These are phyloP conservation scores for Botryosphaeria dothidea DNA, from an alignment of 2,329 filamentous ascomycete genomes.

Conservation along the genomic window DNA sequence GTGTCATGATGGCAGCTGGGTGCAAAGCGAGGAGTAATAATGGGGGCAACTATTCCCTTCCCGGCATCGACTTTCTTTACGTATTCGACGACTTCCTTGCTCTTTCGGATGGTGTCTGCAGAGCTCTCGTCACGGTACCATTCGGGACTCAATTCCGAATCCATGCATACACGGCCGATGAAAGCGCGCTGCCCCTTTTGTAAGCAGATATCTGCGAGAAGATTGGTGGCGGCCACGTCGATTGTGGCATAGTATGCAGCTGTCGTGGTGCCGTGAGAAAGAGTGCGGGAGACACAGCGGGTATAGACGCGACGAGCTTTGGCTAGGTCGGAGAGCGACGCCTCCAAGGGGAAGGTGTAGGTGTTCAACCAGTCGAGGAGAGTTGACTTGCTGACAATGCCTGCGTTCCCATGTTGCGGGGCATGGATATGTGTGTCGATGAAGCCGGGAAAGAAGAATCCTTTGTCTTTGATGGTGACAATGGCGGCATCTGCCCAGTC, in stretches of 20 bases:
- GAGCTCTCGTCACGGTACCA: slow-evolving; percentile 77
- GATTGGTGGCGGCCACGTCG: slow-evolving; percentile 83
- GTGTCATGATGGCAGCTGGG: slow-evolving; percentile 55
- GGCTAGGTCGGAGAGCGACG: slow-evolving; percentile 64
- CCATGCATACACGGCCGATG: slow-evolving; percentile 93
- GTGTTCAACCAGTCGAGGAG: slow-evolving; percentile 90
- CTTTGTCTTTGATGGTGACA: slow-evolving; percentile 44
- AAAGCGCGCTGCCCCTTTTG: slow-evolving; percentile 81
- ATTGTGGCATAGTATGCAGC: slow-evolving; percentile 94
- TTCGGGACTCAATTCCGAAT: slow-evolving; percentile 60
- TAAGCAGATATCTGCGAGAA: slow-evolving; percentile 84
- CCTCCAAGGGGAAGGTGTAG: slow-evolving; percentile 93
- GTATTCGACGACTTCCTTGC: slow-evolving; percentile 53
- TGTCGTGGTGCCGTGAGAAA: slow-evolving; percentile 89
- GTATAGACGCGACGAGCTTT: slow-evolving; percentile 73
- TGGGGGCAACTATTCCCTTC: slow-evolving; percentile 68
- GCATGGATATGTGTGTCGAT: slow-evolving; percentile 96
- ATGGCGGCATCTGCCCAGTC: slow-evolving; percentile 45
- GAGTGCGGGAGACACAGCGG: slow-evolving; percentile 74
- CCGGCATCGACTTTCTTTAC: slow-evolving; percentile 66
- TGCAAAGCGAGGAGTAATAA: slow-evolving; percentile 72
- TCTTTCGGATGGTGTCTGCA: slow-evolving; percentile 58
- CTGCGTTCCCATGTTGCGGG: slow-evolving; percentile 89
- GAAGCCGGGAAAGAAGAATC: slow-evolving; percentile 85
- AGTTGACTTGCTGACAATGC: slow-evolving; percentile 90